A percentile compares a stretch with the other conserved stretches of the same genome.
phyloP scores from a whole-genome alignment of 306 rosid species.

The Begonia masoniana region DNA sequence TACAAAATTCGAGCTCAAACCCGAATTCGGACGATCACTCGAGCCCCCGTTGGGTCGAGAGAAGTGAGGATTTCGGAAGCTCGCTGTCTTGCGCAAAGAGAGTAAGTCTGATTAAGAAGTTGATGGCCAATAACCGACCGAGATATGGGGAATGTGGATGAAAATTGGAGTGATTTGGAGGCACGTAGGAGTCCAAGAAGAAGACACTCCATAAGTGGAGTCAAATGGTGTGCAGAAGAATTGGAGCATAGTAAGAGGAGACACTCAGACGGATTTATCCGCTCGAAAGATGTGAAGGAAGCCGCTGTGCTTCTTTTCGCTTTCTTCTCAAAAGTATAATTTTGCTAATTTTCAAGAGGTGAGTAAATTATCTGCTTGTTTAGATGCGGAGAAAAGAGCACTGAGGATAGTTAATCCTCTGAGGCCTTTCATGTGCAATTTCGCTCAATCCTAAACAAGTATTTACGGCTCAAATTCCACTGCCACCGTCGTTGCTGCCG shows the following conservation, averaged over 20 bases:
- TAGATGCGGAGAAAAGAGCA: conserved; percentile 77
- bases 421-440: conserved; percentile 58
- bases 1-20: conserved; percentile 54
- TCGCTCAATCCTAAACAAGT: conserved; percentile 37
- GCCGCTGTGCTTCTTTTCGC: conserved; percentile 30
- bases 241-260: conserved; percentile 47
- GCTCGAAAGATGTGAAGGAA: conserved; percentile 51
- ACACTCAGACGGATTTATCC: conserved; percentile 64
- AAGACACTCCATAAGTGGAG: conserved; percentile 91
- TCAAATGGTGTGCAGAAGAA: conserved; percentile 53
- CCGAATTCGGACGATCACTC: conserved; percentile 37
- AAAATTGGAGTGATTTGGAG: conserved; percentile 51
- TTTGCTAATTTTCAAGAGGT: conserved; percentile 35
- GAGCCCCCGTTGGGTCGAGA: conserved; percentile 37
- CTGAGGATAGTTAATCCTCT: conserved; percentile 88
- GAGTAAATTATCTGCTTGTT: conserved; percentile 29
- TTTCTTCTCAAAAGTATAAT: conserved; percentile 33
- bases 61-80: conserved; percentile 31
- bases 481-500: conserved; percentile 79
- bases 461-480: conserved; percentile 26
- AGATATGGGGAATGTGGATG: conserved; percentile 22
- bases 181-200: conserved; percentile 55
- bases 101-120: conserved; percentile 44
- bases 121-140: conserved; percentile 69
- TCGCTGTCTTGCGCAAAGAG: conserved; percentile 49